These are phyloP conservation scores for Stephanodiscus triporus DNA, from an alignment of 108 stramenopile genomes.

Conservation along the genomic window DNA sequence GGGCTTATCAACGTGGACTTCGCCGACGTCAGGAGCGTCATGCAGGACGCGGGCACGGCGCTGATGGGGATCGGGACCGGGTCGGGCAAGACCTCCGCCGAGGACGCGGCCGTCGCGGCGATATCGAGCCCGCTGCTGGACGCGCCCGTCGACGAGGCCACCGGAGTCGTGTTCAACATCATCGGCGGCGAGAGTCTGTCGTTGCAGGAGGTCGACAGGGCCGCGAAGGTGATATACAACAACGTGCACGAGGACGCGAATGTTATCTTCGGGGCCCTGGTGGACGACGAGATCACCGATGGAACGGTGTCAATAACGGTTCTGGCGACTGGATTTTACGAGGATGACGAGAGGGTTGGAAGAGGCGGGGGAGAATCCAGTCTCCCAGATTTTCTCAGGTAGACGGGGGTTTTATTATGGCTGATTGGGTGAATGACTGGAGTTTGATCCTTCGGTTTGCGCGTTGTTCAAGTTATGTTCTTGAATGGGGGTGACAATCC, in stretches of 20 bases:
- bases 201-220: constrained; percentile 90
- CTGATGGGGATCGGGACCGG: constrained; percentile 93
- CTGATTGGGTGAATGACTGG: no score
- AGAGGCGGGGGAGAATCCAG: constrained; percentile 21
- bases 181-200: constrained; percentile 87
- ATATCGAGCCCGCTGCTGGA: constrained; percentile 90
- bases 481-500: no score
- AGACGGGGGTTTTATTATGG: neutral
- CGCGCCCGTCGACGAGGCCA: constrained; percentile 87
- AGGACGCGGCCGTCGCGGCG: constrained; percentile 90
- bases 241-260: constrained; percentile 93
- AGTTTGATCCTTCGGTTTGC: no score
- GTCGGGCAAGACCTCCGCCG: constrained; percentile 81
- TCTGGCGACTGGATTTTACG: constrained; percentile 87
- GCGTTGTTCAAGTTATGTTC: no score
- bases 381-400: constrained; percentile 57
- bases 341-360: constrained; percentile 29
- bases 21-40: constrained; percentile 91
- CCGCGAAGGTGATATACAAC: constrained; percentile 90
- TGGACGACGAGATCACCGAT: constrained; percentile 88
- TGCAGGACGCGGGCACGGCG: constrained; percentile 92
- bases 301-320: constrained; percentile 90
- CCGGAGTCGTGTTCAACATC: constrained; percentile 93
- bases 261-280: constrained; percentile 93
- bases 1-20: constrained; percentile 95